phyloP scores from a whole-genome alignment of 1,284 basidiomycete species.

The Bjerkandera adusta region DNA sequence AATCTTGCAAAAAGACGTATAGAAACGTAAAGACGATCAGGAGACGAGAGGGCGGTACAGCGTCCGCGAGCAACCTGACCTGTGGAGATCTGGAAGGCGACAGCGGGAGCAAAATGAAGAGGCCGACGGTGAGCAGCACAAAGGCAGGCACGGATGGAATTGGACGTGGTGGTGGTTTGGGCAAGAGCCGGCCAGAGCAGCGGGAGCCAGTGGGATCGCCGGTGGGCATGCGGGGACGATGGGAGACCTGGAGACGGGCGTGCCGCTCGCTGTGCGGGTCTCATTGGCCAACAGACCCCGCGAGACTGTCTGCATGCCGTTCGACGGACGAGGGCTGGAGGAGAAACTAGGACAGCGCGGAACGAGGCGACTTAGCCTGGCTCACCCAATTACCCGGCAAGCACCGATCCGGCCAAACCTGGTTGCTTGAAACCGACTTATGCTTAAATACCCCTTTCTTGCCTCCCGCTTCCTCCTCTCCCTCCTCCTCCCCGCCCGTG shows the following conservation, averaged over 20 bases:
- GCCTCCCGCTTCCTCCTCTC: constrained; percentile 9
- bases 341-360: not conserved
- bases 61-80: too few relatives aligned
- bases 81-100: too few relatives aligned
- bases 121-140: too few relatives aligned
- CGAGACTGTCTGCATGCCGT: constrained; percentile 3
- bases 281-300: not conserved
- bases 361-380: not conserved
- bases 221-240: not conserved
- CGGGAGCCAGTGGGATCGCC: not conserved
- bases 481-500: constrained; percentile 8
- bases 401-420: constrained; percentile 10
- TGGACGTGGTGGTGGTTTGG: too few relatives aligned
- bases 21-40: too few relatives aligned
- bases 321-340: constrained; percentile 3
- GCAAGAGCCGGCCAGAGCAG: not conserved
- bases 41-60: too few relatives aligned
- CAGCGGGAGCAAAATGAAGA: too few relatives aligned
- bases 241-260: constrained; percentile 4
- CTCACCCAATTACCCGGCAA: not conserved
- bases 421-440: constrained; percentile 6
- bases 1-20: too few relatives aligned
- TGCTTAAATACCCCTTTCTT: constrained; percentile 16
- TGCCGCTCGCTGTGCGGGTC: not conserved
- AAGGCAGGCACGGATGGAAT: too few relatives aligned